Conservation (phyloP, 768 basidiomycete genomes). For the Podaxis sp. region DNA sequence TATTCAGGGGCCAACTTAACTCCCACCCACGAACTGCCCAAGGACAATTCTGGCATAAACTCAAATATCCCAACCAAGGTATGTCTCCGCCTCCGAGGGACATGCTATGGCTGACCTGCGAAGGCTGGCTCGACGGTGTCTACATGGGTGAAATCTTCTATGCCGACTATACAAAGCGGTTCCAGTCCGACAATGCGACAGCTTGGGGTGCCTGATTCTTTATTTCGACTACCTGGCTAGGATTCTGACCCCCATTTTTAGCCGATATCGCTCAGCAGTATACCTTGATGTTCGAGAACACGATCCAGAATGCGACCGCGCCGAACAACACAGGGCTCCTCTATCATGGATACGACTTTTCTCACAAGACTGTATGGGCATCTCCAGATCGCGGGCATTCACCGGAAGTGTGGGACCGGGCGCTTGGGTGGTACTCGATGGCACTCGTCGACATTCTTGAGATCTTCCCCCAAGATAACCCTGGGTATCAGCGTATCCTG, state of each 20-base stretch:
- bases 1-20: constrained; percentile 36
- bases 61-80: constrained; percentile 43
- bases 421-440: constrained; percentile 48
- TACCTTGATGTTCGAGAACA: constrained; percentile 42
- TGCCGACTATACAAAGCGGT: constrained; percentile 34
- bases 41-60: constrained; percentile 49
- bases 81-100: not conserved
- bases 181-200: constrained; percentile 33
- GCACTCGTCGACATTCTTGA: constrained; percentile 46
- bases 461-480: constrained; percentile 30
- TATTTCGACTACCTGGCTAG: not conserved
- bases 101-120: not conserved
- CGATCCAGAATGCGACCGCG: constrained; percentile 34
- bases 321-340: constrained; percentile 41
- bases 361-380: constrained; percentile 42
- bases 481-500: constrained; percentile 30
- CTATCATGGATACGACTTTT: constrained; percentile 50
- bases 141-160: constrained; percentile 49
- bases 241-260: constrained; percentile 11
- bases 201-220: constrained; percentile 34
- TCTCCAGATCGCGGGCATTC: constrained; percentile 43
- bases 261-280: constrained; percentile 42
- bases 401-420: constrained; percentile 49
- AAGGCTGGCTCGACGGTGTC: constrained; percentile 45
- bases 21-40: constrained; percentile 41